These are phyloP conservation scores for Vitis hybrid DNA, from an alignment of 177 flowering plant genomes.

Conservation along the genomic window DNA sequence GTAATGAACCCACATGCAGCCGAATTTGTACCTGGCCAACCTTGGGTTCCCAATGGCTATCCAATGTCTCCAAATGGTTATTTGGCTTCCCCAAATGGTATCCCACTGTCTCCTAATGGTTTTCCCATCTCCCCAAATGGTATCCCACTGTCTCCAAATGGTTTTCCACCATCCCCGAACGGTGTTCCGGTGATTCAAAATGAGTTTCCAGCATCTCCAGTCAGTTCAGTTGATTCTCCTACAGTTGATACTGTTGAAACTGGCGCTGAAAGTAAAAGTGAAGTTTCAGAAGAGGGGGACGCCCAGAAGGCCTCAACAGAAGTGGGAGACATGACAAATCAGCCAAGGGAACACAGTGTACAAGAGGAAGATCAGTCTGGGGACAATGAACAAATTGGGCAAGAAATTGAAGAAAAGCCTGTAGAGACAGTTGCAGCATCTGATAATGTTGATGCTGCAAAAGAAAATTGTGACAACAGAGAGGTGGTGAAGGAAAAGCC, in stretches of 20 bases:
- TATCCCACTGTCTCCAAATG: conserved; percentile 26
- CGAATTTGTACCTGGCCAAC: conserved; percentile 82
- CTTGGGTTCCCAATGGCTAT: conserved; percentile 75
- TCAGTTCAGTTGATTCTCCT: conserved; percentile 35
- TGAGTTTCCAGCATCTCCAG: conserved; percentile 25
- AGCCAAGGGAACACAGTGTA: conserved; percentile 13
- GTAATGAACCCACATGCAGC: conserved; percentile 92
- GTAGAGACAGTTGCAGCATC: conserved; percentile 10
- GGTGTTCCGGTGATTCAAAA: conserved; percentile 33
- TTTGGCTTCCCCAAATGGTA: conserved; percentile 39
- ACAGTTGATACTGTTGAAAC: conserved; percentile 28
- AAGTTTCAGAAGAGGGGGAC: conserved; percentile 24
- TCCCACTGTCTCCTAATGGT: conserved; percentile 37
- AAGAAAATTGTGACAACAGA: conserved; percentile 22
- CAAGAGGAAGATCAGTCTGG: conserved; percentile 19
- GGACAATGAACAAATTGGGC: conserved; percentile 20
- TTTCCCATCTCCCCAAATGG: conserved; percentile 40
- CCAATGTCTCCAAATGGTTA: conserved; percentile 55
- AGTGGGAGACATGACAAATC: conserved; percentile 16
- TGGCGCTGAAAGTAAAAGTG: conserved; percentile 24
- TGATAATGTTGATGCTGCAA: conserved; percentile 11
- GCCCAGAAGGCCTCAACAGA: conserved; percentile 21
- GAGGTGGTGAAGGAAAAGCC: conserved; percentile 29
- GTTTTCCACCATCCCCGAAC: conserved; percentile 25
- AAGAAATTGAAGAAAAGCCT: conserved; percentile 25